Evolutionary conservation across 1,284 basidiomycete genomes (phyloP), one percentile per base, ranked within the genome.

Genomic region (Mycena sp.): DNA sequence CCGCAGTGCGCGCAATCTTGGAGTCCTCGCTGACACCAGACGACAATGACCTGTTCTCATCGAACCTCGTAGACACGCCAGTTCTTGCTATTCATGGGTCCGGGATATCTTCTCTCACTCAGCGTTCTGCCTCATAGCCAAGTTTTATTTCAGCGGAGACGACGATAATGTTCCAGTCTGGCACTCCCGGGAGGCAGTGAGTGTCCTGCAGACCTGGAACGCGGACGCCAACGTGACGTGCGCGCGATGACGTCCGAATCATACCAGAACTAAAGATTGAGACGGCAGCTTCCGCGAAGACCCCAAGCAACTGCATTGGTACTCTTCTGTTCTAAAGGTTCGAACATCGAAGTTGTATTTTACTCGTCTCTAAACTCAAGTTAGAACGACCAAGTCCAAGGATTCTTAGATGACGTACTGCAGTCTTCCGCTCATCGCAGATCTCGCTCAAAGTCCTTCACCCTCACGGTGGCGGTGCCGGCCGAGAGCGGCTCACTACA

Each of bases 21-120:
- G 85, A 89, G 58, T 82, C 88, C 0, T 86, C 92, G 0, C 79
- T 95, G 32, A 88, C 89, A 0, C 86, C 90, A 10, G 95, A 95
- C 71, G 92, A 96, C 74, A 95, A 97, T 72, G 94, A 96, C 70
- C 75, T 96, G 9, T 91, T 94, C 77, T 71, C 94, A 10, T 87
- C 89, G 6, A 97, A 96, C 69, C 72, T 93, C 25, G 87, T 86
- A 1, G 82, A 87, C 32, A 87, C 83, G 0, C 89, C 90, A 0
- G 78, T 94, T 3, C 79, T 95, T 14, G 92, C 89, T 5, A 83
- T 96, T 49, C 92, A 96, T 69, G 95, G 94, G 84, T 88, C 72
- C 53, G 86, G 70, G 14, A 9, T 14, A 30, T 21, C 29, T 19
- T 54, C 61, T 48, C 23, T 26, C 1, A 17, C 26, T 14, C 23